Conservation (phyloP, 2,329 filamentous ascomycete species). For the Botrytis deweyae region DNA sequence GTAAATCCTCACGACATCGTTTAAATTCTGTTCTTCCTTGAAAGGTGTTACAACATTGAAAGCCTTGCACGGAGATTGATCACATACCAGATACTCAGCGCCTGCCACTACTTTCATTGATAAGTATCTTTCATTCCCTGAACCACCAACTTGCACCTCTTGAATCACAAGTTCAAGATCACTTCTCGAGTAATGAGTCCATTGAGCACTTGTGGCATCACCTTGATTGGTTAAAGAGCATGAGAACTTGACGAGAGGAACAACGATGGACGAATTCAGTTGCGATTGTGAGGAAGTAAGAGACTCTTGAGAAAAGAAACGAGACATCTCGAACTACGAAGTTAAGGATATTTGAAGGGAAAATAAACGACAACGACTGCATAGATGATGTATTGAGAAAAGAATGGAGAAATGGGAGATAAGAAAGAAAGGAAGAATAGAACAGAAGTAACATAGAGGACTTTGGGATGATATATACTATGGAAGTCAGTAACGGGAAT, state of each 20-base stretch:
- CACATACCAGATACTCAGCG: conserved; percentile 44
- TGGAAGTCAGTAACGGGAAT: neutral
- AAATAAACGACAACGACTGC: neutral
- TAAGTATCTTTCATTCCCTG: conserved; percentile 25
- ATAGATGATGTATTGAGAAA: neutral
- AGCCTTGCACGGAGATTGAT: neutral
- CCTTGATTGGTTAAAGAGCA: conserved; percentile 31
- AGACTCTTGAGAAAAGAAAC: conserved; percentile 24
- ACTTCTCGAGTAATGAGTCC: conserved; percentile 36
- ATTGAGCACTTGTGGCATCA: conserved; percentile 28
- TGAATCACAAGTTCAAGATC: conserved; percentile 36
- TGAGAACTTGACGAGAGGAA: conserved; percentile 39
- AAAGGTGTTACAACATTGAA: conserved; percentile 13
- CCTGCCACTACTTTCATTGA: conserved; percentile 45
- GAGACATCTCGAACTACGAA: conserved; percentile 27
- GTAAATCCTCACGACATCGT: conserved; percentile 28
- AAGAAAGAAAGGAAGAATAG: neutral
- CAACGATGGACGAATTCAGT: conserved; percentile 26
- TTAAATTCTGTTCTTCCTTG: conserved; percentile 39
- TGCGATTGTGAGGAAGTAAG: conserved; percentile 19
- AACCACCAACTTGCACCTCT: conserved; percentile 28
- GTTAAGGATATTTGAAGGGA: neutral
- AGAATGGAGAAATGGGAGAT: neutral
- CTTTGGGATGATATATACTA: neutral
- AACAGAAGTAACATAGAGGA: conserved; percentile 4